Conservation (phyloP, 148 eudicot genomes). For the Nepenthes gracilis region DNA sequence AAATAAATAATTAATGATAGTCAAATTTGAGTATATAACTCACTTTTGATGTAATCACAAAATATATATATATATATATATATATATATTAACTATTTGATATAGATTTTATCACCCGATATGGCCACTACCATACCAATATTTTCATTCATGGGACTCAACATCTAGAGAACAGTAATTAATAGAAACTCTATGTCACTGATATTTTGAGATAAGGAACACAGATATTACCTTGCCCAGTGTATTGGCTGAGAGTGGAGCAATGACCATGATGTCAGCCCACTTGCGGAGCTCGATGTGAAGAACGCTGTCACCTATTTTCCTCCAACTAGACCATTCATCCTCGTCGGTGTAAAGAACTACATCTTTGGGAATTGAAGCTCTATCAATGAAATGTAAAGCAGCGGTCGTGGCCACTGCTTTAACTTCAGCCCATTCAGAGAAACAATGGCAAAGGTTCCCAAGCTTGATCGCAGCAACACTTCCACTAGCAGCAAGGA, state of each 20-base stretch:
- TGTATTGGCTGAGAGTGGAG: slow-evolving; percentile 90
- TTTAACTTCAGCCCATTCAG: slow-evolving; percentile 95
- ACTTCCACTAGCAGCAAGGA: slow-evolving; percentile 98
- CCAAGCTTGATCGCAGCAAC: slow-evolving; percentile 90
- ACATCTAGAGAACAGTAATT: too few relatives aligned
- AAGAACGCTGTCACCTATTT: slow-evolving; percentile 79
- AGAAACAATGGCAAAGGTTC: slow-evolving; percentile 74
- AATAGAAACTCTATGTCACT: too few relatives aligned
- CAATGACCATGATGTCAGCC: slow-evolving; percentile 97
- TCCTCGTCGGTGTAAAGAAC: slow-evolving; percentile 77
- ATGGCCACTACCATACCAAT: too few relatives aligned
- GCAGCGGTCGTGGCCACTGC: slow-evolving; percentile 77
- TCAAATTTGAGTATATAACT: too few relatives aligned
- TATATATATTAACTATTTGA: too few relatives aligned
- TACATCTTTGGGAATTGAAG: slow-evolving; percentile 62
- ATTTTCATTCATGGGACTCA: too few relatives aligned
- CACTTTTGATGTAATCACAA: too few relatives aligned
- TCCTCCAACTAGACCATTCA: slow-evolving; percentile 85
- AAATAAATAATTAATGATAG: too few relatives aligned
- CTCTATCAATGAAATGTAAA: slow-evolving; percentile 60
- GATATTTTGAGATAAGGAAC: not conserved
- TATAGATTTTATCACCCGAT: too few relatives aligned
- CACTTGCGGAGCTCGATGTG: slow-evolving; percentile 86
- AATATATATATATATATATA: too few relatives aligned
- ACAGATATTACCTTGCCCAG: slow-evolving; percentile 61